Conservation (phyloP, 169 alveolate species). For the Eimeria maxima region DNA sequence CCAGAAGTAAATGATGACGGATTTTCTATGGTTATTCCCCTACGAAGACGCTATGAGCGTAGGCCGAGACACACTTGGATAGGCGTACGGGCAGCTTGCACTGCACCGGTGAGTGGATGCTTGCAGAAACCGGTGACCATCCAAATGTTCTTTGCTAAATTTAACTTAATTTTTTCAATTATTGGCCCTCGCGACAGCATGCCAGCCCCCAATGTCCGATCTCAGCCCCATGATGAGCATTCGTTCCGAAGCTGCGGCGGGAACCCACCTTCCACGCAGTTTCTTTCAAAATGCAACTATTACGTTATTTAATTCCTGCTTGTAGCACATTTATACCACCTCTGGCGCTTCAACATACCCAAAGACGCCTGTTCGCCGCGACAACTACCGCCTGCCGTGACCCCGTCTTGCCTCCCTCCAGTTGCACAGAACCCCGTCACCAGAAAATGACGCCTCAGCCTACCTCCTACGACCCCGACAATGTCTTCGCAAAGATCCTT, state of each 20-base stretch:
- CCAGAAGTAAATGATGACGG: neutral
- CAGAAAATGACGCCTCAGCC: conserved; percentile 50
- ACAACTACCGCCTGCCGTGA: neutral
- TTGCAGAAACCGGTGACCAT: neutral
- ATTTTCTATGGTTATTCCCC: neutral
- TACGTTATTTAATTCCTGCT: neutral
- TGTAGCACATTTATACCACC: neutral
- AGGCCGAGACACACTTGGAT: neutral
- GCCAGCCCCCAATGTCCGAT: conserved; percentile 4
- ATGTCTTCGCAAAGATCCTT: conserved; percentile 79
- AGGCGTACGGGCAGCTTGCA: neutral
- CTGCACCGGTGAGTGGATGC: neutral
- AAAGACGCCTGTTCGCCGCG: neutral
- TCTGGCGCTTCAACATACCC: neutral
- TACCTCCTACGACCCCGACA: conserved; percentile 73
- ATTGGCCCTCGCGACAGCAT: neutral
- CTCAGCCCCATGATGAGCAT: conserved; percentile 11
- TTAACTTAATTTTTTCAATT: neutral
- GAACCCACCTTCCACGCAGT: neutral
- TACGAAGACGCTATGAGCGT: neutral
- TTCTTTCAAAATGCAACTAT: neutral
- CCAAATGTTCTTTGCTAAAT: neutral
- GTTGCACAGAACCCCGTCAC: neutral
- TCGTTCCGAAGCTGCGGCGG: neutral
- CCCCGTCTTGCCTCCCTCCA: neutral